Evolutionary conservation across 495 filamentous ascomycete species (phyloP).

Genomic region (Tuber borchii): DNA sequence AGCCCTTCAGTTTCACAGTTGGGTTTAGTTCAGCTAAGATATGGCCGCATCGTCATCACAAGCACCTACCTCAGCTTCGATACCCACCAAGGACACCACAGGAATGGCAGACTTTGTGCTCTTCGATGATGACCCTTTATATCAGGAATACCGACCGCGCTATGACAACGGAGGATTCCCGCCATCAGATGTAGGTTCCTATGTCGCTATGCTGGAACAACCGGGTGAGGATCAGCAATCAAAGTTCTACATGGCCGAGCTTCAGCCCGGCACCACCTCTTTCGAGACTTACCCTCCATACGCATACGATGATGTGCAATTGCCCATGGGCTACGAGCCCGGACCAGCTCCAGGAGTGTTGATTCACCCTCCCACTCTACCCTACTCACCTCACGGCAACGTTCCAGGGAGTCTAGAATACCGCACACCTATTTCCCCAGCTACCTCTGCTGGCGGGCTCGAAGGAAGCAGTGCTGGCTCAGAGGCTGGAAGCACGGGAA

Average conservation of each 20-base stretch:
- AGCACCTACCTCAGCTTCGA: slow-evolving; percentile 1
- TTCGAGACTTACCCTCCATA: slow-evolving; percentile 24
- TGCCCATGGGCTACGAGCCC: not conserved
- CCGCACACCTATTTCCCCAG: slow-evolving; percentile 35
- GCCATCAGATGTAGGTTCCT: slow-evolving; percentile 13
- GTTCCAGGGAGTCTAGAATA: slow-evolving; percentile 17
- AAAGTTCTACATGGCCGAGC: slow-evolving; percentile 37
- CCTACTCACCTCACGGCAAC: slow-evolving; percentile 12
- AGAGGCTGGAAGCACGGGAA: slow-evolving; percentile 36
- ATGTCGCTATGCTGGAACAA: slow-evolving; percentile 32
- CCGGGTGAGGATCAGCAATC: slow-evolving; percentile 22
- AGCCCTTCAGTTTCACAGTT: slow-evolving; percentile 22
- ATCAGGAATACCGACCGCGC: slow-evolving; percentile 23
- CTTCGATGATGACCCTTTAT: slow-evolving; percentile 34
- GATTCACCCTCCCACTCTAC: slow-evolving; percentile 35
- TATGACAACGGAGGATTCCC: not conserved
- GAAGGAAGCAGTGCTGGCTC: slow-evolving; percentile 36
- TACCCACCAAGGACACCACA: slow-evolving; percentile 10
- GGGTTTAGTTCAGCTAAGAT: slow-evolving; percentile 30
- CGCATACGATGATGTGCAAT: not conserved
- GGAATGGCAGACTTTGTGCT: slow-evolving; percentile 35
- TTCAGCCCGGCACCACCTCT: slow-evolving; percentile 20
- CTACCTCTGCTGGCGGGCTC: slow-evolving; percentile 37
- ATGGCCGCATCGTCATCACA: not conserved
- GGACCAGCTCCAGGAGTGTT: slow-evolving; percentile 35